These are phyloP conservation scores for Metschnikowia reukaufii DNA, from an alignment of 805 yeast genomes.

Conservation along the genomic window DNA sequence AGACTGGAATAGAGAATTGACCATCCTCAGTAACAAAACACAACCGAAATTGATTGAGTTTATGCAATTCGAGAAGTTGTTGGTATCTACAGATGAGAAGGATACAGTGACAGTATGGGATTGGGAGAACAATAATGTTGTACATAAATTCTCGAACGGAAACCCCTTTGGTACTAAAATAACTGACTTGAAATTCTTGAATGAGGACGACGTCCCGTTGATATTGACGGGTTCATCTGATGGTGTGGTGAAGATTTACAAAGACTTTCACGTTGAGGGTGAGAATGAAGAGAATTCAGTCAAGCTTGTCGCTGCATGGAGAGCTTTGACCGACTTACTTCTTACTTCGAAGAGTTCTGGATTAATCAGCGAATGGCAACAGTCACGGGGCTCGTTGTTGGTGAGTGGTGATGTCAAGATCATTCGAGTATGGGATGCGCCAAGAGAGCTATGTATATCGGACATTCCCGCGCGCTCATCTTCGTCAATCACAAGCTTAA, in stretches of 20 bases:
- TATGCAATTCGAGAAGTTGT: constrained; percentile 85
- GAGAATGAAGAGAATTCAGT: constrained; percentile 34
- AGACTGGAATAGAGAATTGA: constrained; percentile 71
- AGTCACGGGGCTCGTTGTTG: constrained; percentile 83
- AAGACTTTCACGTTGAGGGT: constrained; percentile 54
- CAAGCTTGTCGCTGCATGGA: constrained; percentile 82
- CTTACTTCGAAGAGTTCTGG: constrained; percentile 82
- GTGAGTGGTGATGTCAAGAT: constrained; percentile 95
- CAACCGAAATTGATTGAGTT: constrained; percentile 79
- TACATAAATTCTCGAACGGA: constrained; percentile 74
- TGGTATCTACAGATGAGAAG: constrained; percentile 78
- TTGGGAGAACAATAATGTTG: constrained; percentile 62
- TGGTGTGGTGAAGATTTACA: constrained; percentile 87
- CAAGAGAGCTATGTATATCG: constrained; percentile 79
- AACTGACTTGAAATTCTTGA: constrained; percentile 80
- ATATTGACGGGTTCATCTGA: constrained; percentile 88
- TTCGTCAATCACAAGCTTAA: constrained; percentile 80
- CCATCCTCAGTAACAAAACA: constrained; percentile 65
- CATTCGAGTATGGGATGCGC: constrained; percentile 95
- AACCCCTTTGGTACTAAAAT: constrained; percentile 87
- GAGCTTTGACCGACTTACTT: constrained; percentile 84
- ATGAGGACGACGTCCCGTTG: constrained; percentile 89
- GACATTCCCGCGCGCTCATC: constrained; percentile 92
- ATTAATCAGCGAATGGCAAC: constrained; percentile 93
- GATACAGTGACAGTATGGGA: constrained; percentile 86